Evolutionary conservation across 306 rosid genomes (phyloP), one percentile per base, ranked within the genome.

Genomic region (Cucurbita moschata): DNA sequence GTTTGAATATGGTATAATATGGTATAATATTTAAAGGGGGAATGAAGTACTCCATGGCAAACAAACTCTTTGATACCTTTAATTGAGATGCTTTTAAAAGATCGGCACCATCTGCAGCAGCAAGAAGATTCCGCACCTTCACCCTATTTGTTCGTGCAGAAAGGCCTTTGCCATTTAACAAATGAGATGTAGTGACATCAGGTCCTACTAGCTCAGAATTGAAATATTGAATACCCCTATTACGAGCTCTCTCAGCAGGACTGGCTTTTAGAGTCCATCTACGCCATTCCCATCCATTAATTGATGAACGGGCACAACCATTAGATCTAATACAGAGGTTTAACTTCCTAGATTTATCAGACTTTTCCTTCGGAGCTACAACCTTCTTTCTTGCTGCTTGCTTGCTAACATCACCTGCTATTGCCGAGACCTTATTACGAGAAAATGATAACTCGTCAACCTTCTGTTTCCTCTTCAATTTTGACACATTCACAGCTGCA

Each of bases 111-210:
- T 94, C 99, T 26, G 95, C 95, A 51, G 92, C 97, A 79, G 99
- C 99, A 51, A 88, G 88, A 88, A 94, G 99, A 81, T 77, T 94
- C 46, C 99, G 96, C 82, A 91, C 64, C 72, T 94, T 94, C 74
- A 86, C 97, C 77, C 99, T 88, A 78, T 94, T 94, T 71, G 99
- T 91, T 84, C 99, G 88, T 43, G 99, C 99, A 68, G 99, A 91
- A 74, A 90, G 90, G 73, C 88, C 95, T 88, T 94, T 94, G 69
- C 88, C 80, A 83, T 88, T 94, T 64, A 89, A 87, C 85, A 79
- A 79, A 69, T 85, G 96, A 67, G 87, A 79, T 54, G 83, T 72
- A 81, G 73, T 85, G 77, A 83, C 78, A 39, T 86, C 96, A 74
- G 82, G 76, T 76, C 80, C 72, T 47, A 53, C 51, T 75, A 56